phyloP scores from a whole-genome alignment of 805 yeast species.

The Metschnikowia gelsemii region DNA sequence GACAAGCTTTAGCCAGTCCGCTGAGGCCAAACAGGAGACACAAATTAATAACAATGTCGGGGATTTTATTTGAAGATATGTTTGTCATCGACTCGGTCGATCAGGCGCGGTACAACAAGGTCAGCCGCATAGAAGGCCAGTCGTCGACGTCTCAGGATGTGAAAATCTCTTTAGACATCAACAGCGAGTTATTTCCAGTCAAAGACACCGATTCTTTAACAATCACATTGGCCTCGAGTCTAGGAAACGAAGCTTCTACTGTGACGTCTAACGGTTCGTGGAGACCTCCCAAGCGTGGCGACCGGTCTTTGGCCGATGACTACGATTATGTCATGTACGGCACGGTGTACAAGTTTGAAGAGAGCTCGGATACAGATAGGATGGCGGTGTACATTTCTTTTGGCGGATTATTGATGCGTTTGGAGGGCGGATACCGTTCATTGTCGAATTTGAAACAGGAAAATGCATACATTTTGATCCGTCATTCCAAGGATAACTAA shows the following conservation, averaged over 20 bases:
- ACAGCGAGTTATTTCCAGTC: conserved; percentile 89
- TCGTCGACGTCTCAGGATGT: conserved; percentile 81
- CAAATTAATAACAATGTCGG: conserved; percentile 37
- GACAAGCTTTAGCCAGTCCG: too few species aligned
- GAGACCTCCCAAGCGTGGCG: conserved; percentile 83
- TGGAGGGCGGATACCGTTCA: conserved; percentile 92
- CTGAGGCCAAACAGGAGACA: neutral
- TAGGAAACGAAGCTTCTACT: conserved; percentile 49
- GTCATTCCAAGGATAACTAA: conserved; percentile 53
- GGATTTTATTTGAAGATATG: conserved; percentile 86
- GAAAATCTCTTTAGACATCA: conserved; percentile 82
- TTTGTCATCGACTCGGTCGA: conserved; percentile 84
- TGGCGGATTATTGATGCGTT: conserved; percentile 90
- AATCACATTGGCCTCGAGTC: conserved; percentile 77
- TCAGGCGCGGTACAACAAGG: conserved; percentile 87
- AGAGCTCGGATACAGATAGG: conserved; percentile 59
- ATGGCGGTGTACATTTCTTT: conserved; percentile 91
- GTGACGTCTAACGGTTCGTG: conserved; percentile 60
- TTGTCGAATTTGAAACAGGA: conserved; percentile 90
- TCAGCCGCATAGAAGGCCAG: conserved; percentile 81
- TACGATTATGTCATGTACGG: conserved; percentile 99
- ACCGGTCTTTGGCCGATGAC: conserved; percentile 88
- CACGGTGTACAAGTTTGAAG: conserved; percentile 95
- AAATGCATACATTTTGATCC: conserved; percentile 83
- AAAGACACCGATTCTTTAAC: conserved; percentile 74